Conservation (phyloP, 768 basidiomycete species). For the Glaciozyma antarctica region DNA sequence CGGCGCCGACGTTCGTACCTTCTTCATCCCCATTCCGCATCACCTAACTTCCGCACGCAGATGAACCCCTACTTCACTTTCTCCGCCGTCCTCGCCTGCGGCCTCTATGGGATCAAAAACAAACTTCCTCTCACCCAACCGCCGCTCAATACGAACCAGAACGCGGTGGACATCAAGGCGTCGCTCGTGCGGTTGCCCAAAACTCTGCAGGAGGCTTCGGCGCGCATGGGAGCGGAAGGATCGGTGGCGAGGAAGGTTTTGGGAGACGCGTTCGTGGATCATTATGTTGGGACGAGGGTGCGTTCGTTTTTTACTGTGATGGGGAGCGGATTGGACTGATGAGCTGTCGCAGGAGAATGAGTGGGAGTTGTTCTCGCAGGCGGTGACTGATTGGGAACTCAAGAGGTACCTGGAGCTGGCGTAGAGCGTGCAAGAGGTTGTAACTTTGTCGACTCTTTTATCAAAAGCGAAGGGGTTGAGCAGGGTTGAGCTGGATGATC, state of each 20-base stretch:
- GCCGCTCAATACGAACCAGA: constrained; percentile 48
- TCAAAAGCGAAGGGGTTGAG: too few relatives aligned
- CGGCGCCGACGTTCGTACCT: constrained; percentile 71
- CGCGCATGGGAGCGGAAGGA: constrained; percentile 62
- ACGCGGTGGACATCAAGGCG: constrained; percentile 10
- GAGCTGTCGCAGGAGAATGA: constrained; percentile 12
- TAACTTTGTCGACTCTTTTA: neutral
- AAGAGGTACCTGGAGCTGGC: constrained; percentile 32
- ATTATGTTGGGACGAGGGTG: constrained; percentile 87
- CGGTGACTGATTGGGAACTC: constrained; percentile 32
- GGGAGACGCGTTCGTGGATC: constrained; percentile 84
- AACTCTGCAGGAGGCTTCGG: constrained; percentile 69
- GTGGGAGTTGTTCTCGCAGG: constrained; percentile 18
- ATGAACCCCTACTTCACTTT: constrained; percentile 79
- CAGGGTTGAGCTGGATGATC: too few relatives aligned
- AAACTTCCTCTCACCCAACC: constrained; percentile 57
- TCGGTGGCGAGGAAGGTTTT: constrained; percentile 73
- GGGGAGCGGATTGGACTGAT: constrained; percentile 56
- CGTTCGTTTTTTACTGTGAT: constrained; percentile 71
- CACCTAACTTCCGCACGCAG: constrained; percentile 25
- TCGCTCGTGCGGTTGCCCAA: constrained; percentile 66
- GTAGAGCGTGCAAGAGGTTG: neutral
- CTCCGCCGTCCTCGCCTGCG: constrained; percentile 70
- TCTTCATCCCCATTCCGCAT: neutral
- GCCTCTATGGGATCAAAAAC: constrained; percentile 76